These are phyloP conservation scores for Favolaschia claudopus DNA, from an alignment of 768 basidiomycete genomes.

Conservation along the genomic window DNA sequence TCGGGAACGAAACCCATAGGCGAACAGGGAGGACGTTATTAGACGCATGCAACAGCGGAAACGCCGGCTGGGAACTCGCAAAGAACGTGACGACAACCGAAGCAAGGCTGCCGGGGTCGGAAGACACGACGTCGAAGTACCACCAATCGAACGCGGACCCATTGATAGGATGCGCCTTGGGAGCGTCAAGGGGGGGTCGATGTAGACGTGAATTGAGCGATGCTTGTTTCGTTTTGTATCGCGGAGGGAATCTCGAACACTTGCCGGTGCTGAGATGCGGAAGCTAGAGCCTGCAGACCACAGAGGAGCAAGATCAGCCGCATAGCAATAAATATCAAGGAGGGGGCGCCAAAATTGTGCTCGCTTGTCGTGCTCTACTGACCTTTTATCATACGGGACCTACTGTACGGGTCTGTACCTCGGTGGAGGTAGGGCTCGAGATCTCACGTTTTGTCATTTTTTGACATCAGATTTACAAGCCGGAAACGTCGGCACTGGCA, in stretches of 20 bases:
- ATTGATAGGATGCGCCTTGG: constrained; percentile 25
- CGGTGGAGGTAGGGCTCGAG: too few species aligned
- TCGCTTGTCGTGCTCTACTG: too few species aligned
- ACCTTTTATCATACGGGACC: too few species aligned
- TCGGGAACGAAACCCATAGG: constrained; percentile 15
- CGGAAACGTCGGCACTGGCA: too few species aligned
- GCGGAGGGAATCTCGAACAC: neutral
- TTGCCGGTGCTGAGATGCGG: neutral
- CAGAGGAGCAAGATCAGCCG: neutral
- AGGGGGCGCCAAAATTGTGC: too few species aligned
- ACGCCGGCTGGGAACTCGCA: constrained; percentile 13
- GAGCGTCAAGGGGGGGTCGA: constrained; percentile 9
- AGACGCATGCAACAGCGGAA: constrained; percentile 10
- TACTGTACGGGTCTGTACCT: too few species aligned
- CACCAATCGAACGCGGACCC: constrained; percentile 28
- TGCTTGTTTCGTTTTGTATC: neutral
- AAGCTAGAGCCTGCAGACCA: neutral
- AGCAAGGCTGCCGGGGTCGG: constrained; percentile 5
- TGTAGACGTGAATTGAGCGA: constrained; percentile 1
- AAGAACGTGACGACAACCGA: constrained; percentile 28
- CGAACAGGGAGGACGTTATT: constrained; percentile 9
- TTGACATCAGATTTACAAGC: too few species aligned
- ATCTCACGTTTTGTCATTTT: too few species aligned
- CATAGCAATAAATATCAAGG: too few species aligned
- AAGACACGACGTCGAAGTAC: constrained; percentile 31